Conservation (phyloP, 2,329 filamentous ascomycete species). For the Ceratocystis huliohia region DNA sequence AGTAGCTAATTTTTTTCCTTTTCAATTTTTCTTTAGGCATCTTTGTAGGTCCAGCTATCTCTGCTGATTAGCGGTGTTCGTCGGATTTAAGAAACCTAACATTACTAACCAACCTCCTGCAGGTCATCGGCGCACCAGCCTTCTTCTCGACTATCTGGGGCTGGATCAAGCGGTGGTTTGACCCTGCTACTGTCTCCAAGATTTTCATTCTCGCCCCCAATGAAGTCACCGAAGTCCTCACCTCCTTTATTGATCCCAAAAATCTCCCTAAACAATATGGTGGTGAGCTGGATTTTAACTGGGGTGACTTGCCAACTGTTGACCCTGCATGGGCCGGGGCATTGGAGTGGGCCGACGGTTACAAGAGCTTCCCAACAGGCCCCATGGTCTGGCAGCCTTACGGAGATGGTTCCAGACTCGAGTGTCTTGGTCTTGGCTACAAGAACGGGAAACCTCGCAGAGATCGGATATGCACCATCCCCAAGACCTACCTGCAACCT, state of each 20-base stretch:
- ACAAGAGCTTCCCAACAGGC: slow-evolving; percentile 42
- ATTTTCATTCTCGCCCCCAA: slow-evolving; percentile 73
- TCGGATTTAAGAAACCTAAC: neutral
- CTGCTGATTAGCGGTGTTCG: neutral
- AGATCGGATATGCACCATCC: slow-evolving; percentile 40
- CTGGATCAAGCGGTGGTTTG: slow-evolving; percentile 93
- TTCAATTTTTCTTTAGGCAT: slow-evolving; percentile 13
- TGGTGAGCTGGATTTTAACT: slow-evolving; percentile 70
- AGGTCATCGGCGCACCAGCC: slow-evolving; percentile 71
- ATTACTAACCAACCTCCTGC: slow-evolving; percentile 27
- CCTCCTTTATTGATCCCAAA: slow-evolving; percentile 64
- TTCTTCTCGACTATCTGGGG: slow-evolving; percentile 93
- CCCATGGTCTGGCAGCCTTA: slow-evolving; percentile 46
- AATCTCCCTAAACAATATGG: slow-evolving; percentile 87
- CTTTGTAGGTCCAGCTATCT: slow-evolving; percentile 14
- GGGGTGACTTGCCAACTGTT: slow-evolving; percentile 61
- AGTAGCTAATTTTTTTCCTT: slow-evolving; percentile 7
- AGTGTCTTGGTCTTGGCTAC: slow-evolving; percentile 42
- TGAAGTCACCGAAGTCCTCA: slow-evolving; percentile 65
- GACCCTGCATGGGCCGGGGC: slow-evolving; percentile 47
- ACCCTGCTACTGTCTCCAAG: slow-evolving; percentile 86
- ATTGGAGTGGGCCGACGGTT: slow-evolving; percentile 40
- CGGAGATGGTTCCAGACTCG: slow-evolving; percentile 35
- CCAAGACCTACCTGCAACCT: slow-evolving; percentile 31
- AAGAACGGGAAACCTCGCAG: slow-evolving; percentile 34